Evolutionary conservation across 116 monocot genomes (phyloP).

Genomic region (Cymodocea nodosa): DNA sequence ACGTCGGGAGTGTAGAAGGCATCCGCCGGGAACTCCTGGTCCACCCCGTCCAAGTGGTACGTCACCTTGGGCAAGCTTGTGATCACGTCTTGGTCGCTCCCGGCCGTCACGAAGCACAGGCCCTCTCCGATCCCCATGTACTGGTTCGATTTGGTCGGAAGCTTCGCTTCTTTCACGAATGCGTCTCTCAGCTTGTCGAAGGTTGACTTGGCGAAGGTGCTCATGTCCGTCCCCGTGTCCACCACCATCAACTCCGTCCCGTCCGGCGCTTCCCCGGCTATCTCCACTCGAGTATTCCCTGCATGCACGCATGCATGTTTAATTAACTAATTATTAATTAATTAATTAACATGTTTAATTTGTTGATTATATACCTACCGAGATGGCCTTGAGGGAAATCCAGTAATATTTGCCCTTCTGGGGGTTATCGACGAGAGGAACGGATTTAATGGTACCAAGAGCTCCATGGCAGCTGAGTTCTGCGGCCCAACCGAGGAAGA

Average conservation of each 20-base stretch:
- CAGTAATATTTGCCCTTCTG: not conserved
- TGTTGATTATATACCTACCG: not conserved
- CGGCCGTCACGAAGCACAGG: not conserved
- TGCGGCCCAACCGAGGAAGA: not conserved
- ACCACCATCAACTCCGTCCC: not conserved
- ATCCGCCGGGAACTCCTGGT: not conserved
- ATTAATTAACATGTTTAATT: too few species aligned
- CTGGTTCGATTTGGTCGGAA: not conserved
- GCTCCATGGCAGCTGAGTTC: not conserved
- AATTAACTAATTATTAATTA: too few species aligned
- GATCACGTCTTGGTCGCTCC: too few species aligned
- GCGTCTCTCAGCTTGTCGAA: constrained; percentile 1
- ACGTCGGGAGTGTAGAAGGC: not conserved
- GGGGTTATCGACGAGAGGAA: not conserved
- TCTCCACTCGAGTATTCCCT: not conserved
- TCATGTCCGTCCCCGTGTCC: constrained; percentile 6
- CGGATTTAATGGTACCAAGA: not conserved
- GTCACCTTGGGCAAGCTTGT: not conserved
- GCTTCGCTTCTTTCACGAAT: not conserved
- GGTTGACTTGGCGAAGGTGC: not conserved
- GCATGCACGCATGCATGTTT: not conserved
- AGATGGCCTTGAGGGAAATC: not conserved
- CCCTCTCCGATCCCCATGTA: constrained; percentile 1
- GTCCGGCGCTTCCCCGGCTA: not conserved
- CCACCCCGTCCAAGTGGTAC: not conserved